Base-by-base conservation (phyloP, 2,329 filamentous ascomycete species). In the Dothistroma pini region DNA sequence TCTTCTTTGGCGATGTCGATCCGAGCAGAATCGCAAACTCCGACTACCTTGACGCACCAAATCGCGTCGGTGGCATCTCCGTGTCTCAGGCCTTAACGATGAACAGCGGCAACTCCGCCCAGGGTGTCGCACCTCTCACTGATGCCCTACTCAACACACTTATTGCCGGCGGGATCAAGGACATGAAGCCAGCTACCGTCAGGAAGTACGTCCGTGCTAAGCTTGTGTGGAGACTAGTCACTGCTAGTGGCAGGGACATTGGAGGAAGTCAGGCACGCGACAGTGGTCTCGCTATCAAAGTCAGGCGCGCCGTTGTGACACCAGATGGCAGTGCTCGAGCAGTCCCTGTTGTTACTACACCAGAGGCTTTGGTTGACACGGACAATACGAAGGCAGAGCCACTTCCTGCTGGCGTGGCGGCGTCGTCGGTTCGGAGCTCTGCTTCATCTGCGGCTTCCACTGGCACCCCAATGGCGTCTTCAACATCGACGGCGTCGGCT, bases 71-170 rank as follows among this genome's bases (percentile, higher is more conserved):
- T 10, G 59, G 59, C 51, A 58, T 61, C 35, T 48, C 59, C 29
- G 41, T 61, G 19, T 58, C 59, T 11, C 59, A 61, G 21, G 35
- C 59, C 1, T 55, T 25, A n/a, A 54, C 54, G 1, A 50, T 49
- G 19, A 54, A 35, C 51, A 34, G 25, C 5, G 50, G 35, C 16
- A 61, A 32, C 34, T 29, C 38, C 7, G 59, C 56, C 9, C 44
- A 49, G 9, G 59, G 59, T 48, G 49, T 61, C 10, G 59, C 58
- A 1, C 38, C 55, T 4, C 38, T 61, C 38, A 61, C 59, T 3
- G 59, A 61, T 34, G 59, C 59, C n/a, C 55, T 61, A 25, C 59
- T 61, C 19, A 61, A 61, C n/a, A 54, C 50, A 1, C 50, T 61
- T 22, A 55, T 61, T 21, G 41, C 50, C n/a, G 59, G 59, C 32